A percentile compares a stretch with the other conserved stretches of the same genome.
phyloP scores from a whole-genome alignment of 352 stramenopile species.

The Pythium periplocum region DNA sequence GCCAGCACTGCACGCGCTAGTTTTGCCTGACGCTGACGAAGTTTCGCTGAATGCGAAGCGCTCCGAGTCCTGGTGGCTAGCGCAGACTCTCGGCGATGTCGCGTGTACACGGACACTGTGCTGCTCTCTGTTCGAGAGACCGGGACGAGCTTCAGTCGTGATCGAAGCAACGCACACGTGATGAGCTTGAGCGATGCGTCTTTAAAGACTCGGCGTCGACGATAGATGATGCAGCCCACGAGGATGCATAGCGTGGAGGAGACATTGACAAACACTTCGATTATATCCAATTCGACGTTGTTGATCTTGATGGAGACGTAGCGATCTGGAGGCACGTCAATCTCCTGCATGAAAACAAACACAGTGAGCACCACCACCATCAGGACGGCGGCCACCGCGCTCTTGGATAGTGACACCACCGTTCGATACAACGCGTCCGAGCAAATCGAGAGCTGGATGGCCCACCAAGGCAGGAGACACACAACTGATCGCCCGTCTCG shows the following conservation, averaged over 20 bases:
- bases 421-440: conserved; percentile 12
- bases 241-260: conserved; percentile 6
- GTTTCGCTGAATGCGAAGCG: no score
- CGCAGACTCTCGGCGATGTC: no score
- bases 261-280: conserved; percentile 22
- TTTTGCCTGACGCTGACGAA: no score
- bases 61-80: no score
- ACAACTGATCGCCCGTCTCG: conserved; percentile 5
- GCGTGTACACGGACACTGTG: no score
- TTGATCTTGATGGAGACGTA: conserved; percentile 18
- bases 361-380: conserved; percentile 3
- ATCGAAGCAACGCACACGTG: conserved; percentile 4
- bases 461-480: conserved; percentile 1
- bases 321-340: not conserved
- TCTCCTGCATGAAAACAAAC: not conserved
- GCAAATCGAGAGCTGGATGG: conserved; percentile 6
- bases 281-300: conserved; percentile 24
- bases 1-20: not conserved
- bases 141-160: conserved; percentile 5
- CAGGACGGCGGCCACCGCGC: not conserved
- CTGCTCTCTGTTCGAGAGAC: no score
- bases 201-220: conserved; percentile 4
- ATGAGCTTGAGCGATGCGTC: conserved; percentile 7
- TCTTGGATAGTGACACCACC: conserved; percentile 1
- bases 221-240: conserved; percentile 3